These are phyloP conservation scores for Diospyros lotus DNA, from an alignment of 148 eudicot species.

Conservation along the genomic window DNA sequence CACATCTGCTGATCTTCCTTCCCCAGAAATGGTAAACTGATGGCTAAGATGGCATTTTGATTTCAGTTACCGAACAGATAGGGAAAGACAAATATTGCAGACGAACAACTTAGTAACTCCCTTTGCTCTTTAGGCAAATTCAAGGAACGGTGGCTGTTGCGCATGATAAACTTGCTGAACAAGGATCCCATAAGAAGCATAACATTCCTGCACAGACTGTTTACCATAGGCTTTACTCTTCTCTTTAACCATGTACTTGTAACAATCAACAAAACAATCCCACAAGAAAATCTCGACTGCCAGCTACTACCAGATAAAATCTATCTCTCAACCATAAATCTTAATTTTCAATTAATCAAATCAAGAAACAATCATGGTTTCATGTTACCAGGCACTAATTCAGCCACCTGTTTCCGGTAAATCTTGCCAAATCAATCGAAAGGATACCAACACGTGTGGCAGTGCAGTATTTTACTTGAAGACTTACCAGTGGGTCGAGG, in stretches of 20 bases:
- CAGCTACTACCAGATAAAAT: background rate
- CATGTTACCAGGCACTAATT: background rate
- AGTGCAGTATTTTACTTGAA: too few species aligned
- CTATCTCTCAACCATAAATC: background rate
- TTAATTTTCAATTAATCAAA: background rate
- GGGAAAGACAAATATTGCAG: background rate
- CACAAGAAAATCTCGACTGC: background rate
- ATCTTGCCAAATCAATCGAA: background rate
- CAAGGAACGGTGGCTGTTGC: background rate
- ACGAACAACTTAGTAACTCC: background rate
- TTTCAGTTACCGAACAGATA: background rate
- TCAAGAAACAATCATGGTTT: background rate
- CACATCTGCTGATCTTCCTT: background rate
- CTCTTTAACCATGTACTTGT: background rate
- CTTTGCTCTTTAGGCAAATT: background rate
- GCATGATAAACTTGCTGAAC: background rate
- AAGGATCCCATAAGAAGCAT: background rate
- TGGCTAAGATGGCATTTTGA: background rate
- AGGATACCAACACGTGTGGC: background rate
- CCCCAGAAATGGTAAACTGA: background rate
- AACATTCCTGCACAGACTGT: conserved; percentile 1
- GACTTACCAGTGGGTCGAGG: too few species aligned
- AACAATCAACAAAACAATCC: background rate
- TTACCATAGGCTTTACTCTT: background rate
- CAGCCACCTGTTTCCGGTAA: background rate